A percentile compares a stretch with the other conserved stretches of the same genome.
These are phyloP conservation scores for Linnemannia hyalina DNA, from an alignment of 192 early-diverging fungal genomes.

Conservation along the genomic window DNA sequence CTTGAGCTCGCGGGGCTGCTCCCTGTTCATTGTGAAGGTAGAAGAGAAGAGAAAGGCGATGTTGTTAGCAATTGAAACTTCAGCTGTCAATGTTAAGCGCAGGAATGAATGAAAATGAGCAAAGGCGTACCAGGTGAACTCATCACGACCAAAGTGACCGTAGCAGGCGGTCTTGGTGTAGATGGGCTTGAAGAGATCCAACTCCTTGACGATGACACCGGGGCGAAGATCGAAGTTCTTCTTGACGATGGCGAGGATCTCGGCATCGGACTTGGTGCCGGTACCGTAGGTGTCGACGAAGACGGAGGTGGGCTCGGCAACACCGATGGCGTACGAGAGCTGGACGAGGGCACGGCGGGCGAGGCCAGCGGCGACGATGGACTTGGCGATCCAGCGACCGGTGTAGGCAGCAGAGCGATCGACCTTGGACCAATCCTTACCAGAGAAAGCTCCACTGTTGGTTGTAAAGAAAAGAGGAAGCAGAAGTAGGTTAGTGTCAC, in stretches of 20 bases:
- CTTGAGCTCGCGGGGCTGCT: constrained; percentile 57
- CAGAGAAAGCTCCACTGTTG: constrained; percentile 98
- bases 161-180: constrained; percentile 98
- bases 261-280: constrained; percentile 87
- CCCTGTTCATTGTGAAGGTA: constrained; percentile 27
- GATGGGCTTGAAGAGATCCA: constrained; percentile 98
- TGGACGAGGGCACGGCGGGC: constrained; percentile 94
- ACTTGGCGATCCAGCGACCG: constrained; percentile 97
- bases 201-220: constrained; percentile 97
- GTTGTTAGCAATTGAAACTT: not conserved
- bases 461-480: not conserved
- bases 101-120: not conserved
- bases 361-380: constrained; percentile 92
- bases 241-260: constrained; percentile 95
- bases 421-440: constrained; percentile 99
- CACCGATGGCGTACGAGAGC: constrained; percentile 98
- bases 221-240: constrained; percentile 99
- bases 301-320: constrained; percentile 96
- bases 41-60: not conserved
- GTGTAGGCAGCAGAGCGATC: constrained; percentile 99
- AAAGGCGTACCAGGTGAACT: constrained; percentile 61
- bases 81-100: too few relatives aligned
- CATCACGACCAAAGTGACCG: constrained; percentile 92
- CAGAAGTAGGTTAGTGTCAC: not conserved
- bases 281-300: constrained; percentile 98